Percentiles rank a stretch among this genome's conserved stretches.
Conservation (phyloP, 2,329 filamentous ascomycete genomes). For the Madurella mycetomatis region DNA sequence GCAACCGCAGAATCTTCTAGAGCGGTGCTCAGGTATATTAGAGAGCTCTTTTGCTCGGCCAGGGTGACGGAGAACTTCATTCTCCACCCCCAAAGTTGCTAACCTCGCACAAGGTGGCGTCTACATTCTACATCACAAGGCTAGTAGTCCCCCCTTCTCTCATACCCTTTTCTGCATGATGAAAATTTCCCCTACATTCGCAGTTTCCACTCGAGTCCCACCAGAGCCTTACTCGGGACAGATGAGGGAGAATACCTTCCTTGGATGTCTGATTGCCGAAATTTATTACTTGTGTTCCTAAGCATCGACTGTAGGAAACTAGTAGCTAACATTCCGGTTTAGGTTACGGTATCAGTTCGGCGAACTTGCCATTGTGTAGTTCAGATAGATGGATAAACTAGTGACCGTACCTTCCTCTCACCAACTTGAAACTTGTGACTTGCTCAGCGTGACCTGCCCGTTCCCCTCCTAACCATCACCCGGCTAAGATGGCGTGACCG, state of each 20-base stretch:
- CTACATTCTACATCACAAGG: slow-evolving; percentile 22
- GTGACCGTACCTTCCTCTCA: too few relatives aligned
- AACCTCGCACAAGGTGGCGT: slow-evolving; percentile 7
- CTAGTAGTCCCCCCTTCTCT: slow-evolving; percentile 27
- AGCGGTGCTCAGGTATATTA: slow-evolving; percentile 4
- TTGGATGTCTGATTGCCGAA: slow-evolving; percentile 66
- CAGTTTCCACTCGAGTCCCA: slow-evolving; percentile 82
- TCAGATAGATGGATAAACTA: background rate
- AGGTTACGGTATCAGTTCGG: background rate
- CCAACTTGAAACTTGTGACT: too few relatives aligned
- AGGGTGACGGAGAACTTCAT: background rate
- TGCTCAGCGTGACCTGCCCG: too few relatives aligned
- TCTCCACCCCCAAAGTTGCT: background rate
- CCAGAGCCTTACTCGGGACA: slow-evolving; percentile 61
- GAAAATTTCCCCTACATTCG: slow-evolving; percentile 73
- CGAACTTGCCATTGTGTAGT: too few relatives aligned
- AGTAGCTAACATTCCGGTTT: slow-evolving; percentile 22
- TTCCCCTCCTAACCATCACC: too few relatives aligned
- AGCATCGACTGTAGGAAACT: slow-evolving; percentile 5
- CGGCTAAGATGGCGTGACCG: too few relatives aligned
- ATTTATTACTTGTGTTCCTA: slow-evolving; percentile 4
- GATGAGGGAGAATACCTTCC: slow-evolving; percentile 65
- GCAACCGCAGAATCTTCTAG: slow-evolving; percentile 12
- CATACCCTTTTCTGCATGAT: slow-evolving; percentile 50
- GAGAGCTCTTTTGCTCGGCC: background rate